Base-by-base conservation (phyloP, 768 basidiomycete genomes). In the Tylopilus intermedius region DNA sequence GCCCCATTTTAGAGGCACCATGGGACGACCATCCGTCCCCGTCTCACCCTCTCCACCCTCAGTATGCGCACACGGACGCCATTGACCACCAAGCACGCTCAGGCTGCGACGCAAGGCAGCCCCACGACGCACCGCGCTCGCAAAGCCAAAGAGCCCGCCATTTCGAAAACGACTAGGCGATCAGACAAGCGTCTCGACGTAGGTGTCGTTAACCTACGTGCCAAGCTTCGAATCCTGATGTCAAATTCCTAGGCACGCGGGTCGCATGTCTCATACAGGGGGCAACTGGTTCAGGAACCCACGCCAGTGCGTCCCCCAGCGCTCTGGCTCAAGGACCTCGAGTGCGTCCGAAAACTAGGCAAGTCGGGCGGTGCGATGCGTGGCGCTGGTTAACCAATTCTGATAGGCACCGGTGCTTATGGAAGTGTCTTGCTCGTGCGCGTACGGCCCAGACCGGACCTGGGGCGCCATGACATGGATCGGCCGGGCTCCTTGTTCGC, bases 281-380 rank as follows among this genome's bases (percentile, higher is more conserved):
- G 62, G 2, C 43, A 45, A n/a, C 43, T 26, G 40, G 57, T 61
- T 26, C 57, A 58, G 29, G 60, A 59, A 37, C 74, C 74, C 8
- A 47, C 27, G 10, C 64, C 70, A 56, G 67, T 67, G 49, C 74
- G 78, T 4, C 72, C 74, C 6, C 69, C 67, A 4, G 58, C 69
- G 0, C 61, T 78, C 14, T 53, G 49, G 13, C 52, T 79, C 8
- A 56, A 54, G 13, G 76, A 79, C 47, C 58, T 80, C 18, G 73
- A 78, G 57, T 77, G 73, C 40, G 42, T 74, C 26, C 71, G 67
- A 30, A 67, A 66, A 22, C 63, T 80, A 59, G 78, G 78, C 72
- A 60, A 18, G 52, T 26, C 2, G 7, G 38, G 43, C 9, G 8
- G 43, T 29, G 6, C 26, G 35, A n/a, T 14, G 14, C 27, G n/a